Base-by-base conservation (phyloP, 495 filamentous ascomycete genomes). In the Aspergillus haitiensis region DNA sequence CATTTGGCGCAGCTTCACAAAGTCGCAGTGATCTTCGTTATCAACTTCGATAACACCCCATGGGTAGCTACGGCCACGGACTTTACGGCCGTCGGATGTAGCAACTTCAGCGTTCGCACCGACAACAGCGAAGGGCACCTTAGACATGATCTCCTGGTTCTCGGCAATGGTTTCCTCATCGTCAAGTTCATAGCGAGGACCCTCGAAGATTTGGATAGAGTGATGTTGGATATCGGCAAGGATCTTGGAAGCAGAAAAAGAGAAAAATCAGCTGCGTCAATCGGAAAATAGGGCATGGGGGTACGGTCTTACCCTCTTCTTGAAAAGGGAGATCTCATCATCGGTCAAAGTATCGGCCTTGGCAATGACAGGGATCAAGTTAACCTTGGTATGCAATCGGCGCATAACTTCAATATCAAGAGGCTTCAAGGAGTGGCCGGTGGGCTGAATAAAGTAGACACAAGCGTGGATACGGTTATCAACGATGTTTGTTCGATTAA, bases 121-220 rank as follows among this genome's bases (percentile, higher is more conserved):
- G 59, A 98, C 94, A 59, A 98, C 92, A 47, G 94, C 94, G 71
- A 98, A 98, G 16, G 94, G 94, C 39, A 98, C 93, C 82, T 98
- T 98, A 65, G 95, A 97, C 92, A 98, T 92, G 75, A 98, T 98
- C 81, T 98, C 94, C 77, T 93, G 92, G 85, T 98, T 98, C 81
- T 98, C 94, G 7, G 94, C 94, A 75, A 98, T 97, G 34, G 94
- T 98, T 81, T 98, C 94, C 72, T 98, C 94, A 63, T 98, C 94
- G 71, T 98, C 94, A 54, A 98, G 87, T 76, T 98, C 94, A 74
- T 98, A 98, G 56, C 92, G 90, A 56, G 94, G 94, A 5, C 95
- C 95, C 76, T 98, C 94, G 70, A 98, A 98, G 79, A 98, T 98
- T 75, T 97, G 91, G 65, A 98, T 96, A 67, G 86, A 86, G 81